Evolutionary conservation across 192 early-diverging fungal species (phyloP), one percentile per base, ranked within the genome.

Genomic region (Rhizophagus prolifer): DNA sequence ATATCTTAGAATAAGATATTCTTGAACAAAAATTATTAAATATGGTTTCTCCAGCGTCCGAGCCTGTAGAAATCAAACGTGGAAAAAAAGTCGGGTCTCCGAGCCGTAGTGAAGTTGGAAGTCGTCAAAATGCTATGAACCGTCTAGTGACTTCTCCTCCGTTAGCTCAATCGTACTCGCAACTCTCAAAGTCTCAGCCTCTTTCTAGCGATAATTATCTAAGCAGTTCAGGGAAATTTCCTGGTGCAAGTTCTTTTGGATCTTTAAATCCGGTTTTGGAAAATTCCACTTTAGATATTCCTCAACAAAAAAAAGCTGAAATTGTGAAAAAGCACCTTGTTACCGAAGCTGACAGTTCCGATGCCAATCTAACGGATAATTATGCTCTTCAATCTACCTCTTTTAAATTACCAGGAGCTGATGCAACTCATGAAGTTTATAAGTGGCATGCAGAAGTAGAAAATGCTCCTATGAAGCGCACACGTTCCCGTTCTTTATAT

Each of bases 391-490:
- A 79, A 36, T 76, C 77, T 10, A 85, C 77, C 23, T 79, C 82
- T 21, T 88, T 89, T 77, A 87, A 84, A 54, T 75, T 94, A 31
- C 85, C 86, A 25, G 91, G 91, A 36, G 94, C 92, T 36, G 91
- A 93, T 73, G 92, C 92, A 74, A 95, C 96, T 4, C 90, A 92
- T 69, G 91, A 95, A 69, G 91, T 97, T 72, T 97, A 97, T 81
- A 91, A 94, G 83, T 95, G 94, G 93, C 86, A 91, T 25, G 90
- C 95, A 61, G 87, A 91, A 74, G 79, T 90, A 46, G 89, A 91
- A 50, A 86, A 82, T 68, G 85, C 85, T 58, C 83, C 73, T 70
- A 61, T 60, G 58, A 59, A 31, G 74, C 61, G 79, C 59, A 80
- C 83, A 65, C 78, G 91, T 76, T 83, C 89, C 70, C 83, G 85